phyloP scores from a whole-genome alignment of 2,329 filamentous ascomycete species.

The Calonectria pseudoreteaudii region DNA sequence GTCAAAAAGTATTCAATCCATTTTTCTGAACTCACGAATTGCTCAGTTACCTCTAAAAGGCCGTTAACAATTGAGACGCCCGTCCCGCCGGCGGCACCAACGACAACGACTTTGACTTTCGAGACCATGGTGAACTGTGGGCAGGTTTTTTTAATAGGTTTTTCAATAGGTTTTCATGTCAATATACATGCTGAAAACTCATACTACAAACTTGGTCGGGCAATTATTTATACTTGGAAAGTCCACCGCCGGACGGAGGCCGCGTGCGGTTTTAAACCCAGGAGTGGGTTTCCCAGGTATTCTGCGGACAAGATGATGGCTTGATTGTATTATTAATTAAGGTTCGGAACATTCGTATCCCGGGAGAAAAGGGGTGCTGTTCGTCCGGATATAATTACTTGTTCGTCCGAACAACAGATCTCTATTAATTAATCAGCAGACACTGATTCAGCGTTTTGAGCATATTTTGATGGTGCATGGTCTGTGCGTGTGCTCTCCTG shows the following conservation, averaged over 20 bases:
- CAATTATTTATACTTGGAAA: neutral
- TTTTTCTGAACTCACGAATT: neutral
- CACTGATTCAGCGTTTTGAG: too few species aligned
- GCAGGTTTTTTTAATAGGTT: neutral
- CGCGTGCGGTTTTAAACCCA: neutral
- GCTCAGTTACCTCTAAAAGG: neutral
- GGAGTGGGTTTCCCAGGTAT: neutral
- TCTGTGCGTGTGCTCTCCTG: too few species aligned
- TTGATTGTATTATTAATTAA: neutral
- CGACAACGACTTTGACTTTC: neutral
- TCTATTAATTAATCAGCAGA: neutral
- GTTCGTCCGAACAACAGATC: too few species aligned
- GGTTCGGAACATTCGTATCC: too few species aligned
- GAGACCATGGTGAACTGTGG: neutral
- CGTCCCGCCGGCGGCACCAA: neutral
- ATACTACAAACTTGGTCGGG: neutral
- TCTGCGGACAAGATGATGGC: neutral
- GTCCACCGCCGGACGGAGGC: too few species aligned
- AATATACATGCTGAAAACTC: neutral
- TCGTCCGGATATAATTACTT: too few species aligned
- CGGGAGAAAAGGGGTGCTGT: too few species aligned
- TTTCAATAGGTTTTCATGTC: neutral
- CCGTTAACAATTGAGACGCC: neutral
- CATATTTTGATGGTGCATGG: too few species aligned
- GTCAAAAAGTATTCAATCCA: neutral